Conservation (phyloP, 129 eudicot species). For the Chrysanthemum seticuspe region DNA sequence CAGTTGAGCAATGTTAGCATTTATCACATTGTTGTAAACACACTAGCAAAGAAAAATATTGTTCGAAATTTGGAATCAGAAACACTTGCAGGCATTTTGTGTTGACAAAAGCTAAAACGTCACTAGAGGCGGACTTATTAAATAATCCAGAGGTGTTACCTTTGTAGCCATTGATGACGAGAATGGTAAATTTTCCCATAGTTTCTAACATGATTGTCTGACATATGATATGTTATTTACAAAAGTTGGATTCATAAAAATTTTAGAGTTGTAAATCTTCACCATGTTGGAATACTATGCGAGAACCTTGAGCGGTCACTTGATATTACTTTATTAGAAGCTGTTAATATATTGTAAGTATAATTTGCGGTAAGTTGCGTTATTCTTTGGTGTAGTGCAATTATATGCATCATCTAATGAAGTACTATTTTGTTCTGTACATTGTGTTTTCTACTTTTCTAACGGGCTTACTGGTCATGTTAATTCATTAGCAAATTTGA, state of each 20-base stretch:
- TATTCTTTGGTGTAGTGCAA: no score
- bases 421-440: no score
- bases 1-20: slow-evolving; percentile 12
- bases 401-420: no score
- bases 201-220: slow-evolving; percentile 15
- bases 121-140: slow-evolving; percentile 53
- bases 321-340: no score
- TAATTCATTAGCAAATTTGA: no score
- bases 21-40: slow-evolving; percentile 24
- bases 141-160: no score
- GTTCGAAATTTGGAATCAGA: slow-evolving; percentile 16
- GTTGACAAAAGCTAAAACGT: slow-evolving; percentile 48
- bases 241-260: slow-evolving; percentile 42
- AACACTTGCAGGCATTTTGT: slow-evolving; percentile 26
- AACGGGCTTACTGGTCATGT: no score
- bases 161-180: not conserved
- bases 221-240: not conserved
- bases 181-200: slow-evolving; percentile 44
- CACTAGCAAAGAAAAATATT: slow-evolving; percentile 25
- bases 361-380: no score
- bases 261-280: slow-evolving; percentile 82
- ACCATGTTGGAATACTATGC: slow-evolving; percentile 92
- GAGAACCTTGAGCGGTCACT: slow-evolving; percentile 50
- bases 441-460: no score
- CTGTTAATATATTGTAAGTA: no score